Evolutionary conservation across 2,329 filamentous ascomycete genomes (phyloP), one percentile per base, ranked within the genome.

Genomic region (Ophiosphaerella herpotricha): DNA sequence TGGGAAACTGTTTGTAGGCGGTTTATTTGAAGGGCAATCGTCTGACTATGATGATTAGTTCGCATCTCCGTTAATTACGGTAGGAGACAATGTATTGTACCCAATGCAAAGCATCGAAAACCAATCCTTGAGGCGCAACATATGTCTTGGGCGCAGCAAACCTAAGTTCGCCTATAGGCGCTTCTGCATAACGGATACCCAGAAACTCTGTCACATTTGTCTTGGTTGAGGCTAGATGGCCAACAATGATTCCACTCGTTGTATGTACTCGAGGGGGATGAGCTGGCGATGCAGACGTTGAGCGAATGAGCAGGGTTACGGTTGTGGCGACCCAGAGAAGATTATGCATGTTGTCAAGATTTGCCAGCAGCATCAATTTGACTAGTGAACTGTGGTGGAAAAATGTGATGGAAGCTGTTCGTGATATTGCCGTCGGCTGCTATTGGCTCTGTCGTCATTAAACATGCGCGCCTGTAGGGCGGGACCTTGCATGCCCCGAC

Each of bases 121-220:
- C 46, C 7, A 53, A 53, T 16, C 55, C 63, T 44, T 32, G 26
- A 24, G 57, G 58, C 18, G 65, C 61, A 26, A 58, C 32, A 50
- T 63, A 67, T 39, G 51, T 59, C 46, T 67, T 59, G 3, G 67
- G 66, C 3, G 67, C 57, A 8, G 63, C 67, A 48, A 72, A 74
- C 33, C 71, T 61, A 24, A 73, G 54, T 26, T 65, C 54, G 7
- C 67, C 71, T 14, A 68, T 48, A 8, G 72, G 70, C 13, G 70
- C 60, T 50, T 67, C 56, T 1, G 68, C 72, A 44, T 70, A 75
- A 8, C 64, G 66, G 32, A 74, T 70, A 14, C 71, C 72, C 14
- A 74, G 48, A 34, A 71, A 75, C 29, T 74, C 68, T 9, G 57
- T 53, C 7, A 71, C 66, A 29, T 38, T 45, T 2, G 46, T 57